Conservation (phyloP, 2,329 filamentous ascomycete species). For the Trichoderma asperellum region DNA sequence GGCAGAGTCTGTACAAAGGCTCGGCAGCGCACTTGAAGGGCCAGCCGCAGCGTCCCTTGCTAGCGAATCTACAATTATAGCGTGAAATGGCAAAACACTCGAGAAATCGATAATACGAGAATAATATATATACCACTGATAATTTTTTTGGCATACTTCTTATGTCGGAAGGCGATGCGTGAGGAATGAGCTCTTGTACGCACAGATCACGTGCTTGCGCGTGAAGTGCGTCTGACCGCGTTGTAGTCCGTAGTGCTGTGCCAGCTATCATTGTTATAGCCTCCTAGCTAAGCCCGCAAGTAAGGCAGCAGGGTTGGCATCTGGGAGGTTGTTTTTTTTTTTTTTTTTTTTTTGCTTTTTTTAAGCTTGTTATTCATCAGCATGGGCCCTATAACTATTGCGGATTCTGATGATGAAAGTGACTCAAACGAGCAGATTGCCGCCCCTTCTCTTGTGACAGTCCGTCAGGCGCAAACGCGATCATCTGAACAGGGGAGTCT, state of each 20-base stretch:
- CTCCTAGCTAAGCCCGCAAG: neutral
- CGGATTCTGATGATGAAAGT: conserved; percentile 48
- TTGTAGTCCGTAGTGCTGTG: neutral
- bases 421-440: conserved; percentile 33
- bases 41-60: conserved; percentile 44
- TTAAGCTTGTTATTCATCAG: neutral
- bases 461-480: conserved; percentile 27
- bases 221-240: conserved; percentile 17
- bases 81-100: conserved; percentile 3
- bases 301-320: neutral
- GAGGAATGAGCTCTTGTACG: conserved; percentile 5
- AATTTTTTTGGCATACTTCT: neutral
- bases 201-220: conserved; percentile 18
- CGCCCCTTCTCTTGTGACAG: conserved; percentile 28
- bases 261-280: neutral
- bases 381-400: conserved; percentile 40
- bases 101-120: neutral
- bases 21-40: conserved; percentile 84
- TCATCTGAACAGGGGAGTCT: conserved; percentile 37
- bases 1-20: conserved; percentile 96
- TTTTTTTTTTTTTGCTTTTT: neutral
- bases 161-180: neutral
- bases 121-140: conserved; percentile 12
- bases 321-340: neutral
- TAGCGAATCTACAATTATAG: conserved; percentile 46